Evolutionary conservation across 73 alveolate genomes (phyloP).

Genomic region (Symbiodinium natans): DNA sequence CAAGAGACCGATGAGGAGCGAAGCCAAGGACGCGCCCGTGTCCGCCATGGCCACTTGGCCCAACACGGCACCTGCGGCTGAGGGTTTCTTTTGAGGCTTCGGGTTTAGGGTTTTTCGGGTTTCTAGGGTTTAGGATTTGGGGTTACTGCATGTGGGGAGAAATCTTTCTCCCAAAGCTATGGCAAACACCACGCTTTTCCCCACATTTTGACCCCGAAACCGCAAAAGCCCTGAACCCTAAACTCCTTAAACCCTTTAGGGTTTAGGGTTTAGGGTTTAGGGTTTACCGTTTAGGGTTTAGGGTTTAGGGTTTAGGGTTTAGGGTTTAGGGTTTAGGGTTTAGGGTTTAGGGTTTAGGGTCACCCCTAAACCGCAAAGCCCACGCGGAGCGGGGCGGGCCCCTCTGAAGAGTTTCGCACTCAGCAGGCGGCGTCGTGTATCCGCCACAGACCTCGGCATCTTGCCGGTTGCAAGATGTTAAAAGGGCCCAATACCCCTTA

Average conservation of each 20-base stretch:
- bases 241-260: too few relatives aligned
- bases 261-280: neutral
- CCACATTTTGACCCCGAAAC: too few relatives aligned
- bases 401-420: neutral
- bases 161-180: too few relatives aligned
- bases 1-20: neutral
- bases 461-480: neutral
- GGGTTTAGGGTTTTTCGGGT: too few relatives aligned
- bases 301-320: neutral
- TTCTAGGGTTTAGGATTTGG: neutral
- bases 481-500: neutral
- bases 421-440: slow-evolving; percentile 39
- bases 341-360: too few relatives aligned
- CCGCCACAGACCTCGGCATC: slow-evolving; percentile 27
- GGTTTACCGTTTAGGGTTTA: neutral
- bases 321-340: too few relatives aligned
- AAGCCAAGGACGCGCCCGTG: neutral
- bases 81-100: neutral
- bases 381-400: neutral
- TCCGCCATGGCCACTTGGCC: too few relatives aligned
- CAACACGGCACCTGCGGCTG: neutral
- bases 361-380: neutral
- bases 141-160: too few relatives aligned
- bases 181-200: too few relatives aligned
- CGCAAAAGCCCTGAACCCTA: too few relatives aligned